Evolutionary conservation across 306 rosid species (phyloP).

Genomic region (Leucaena leucocephala): DNA sequence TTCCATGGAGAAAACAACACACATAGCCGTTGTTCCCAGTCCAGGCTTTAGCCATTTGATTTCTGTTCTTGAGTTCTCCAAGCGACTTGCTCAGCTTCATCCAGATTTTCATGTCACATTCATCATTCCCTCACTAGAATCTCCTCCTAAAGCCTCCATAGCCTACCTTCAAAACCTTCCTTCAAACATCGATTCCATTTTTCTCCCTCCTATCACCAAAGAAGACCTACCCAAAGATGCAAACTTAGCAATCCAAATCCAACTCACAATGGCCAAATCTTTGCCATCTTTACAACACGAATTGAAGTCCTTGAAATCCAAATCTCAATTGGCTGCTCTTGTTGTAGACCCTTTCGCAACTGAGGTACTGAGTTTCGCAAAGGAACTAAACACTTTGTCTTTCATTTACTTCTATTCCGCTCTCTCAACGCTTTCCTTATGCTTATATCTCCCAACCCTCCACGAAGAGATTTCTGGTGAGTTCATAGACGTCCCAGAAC

Average conservation of each 20-base stretch:
- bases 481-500: conserved; percentile 12
- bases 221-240: conserved; percentile 3
- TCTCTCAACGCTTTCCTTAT: conserved; percentile 19
- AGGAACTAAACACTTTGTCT: conserved; percentile 33
- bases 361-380: conserved; percentile 30
- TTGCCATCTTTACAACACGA: conserved; percentile 11
- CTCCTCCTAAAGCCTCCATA: conserved; percentile 5
- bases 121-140: conserved; percentile 25
- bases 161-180: conserved; percentile 32
- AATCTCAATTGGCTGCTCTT: conserved; percentile 21
- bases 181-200: conserved; percentile 1
- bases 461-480: conserved; percentile 29
- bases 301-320: conserved; percentile 22
- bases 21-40: conserved; percentile 27
- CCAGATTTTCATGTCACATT: conserved; percentile 27
- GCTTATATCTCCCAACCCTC: conserved; percentile 11
- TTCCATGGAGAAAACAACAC: conserved; percentile 25
- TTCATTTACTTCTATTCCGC: conserved; percentile 21
- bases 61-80: conserved; percentile 43
- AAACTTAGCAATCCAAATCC: background rate
- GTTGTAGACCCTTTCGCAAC: conserved; percentile 27
- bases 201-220: conserved; percentile 23
- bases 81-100: background rate
- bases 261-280: conserved; percentile 16
- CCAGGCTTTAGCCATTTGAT: conserved; percentile 28